Conservation (phyloP, 1,284 basidiomycete genomes). For the Omphalotus olearius region DNA sequence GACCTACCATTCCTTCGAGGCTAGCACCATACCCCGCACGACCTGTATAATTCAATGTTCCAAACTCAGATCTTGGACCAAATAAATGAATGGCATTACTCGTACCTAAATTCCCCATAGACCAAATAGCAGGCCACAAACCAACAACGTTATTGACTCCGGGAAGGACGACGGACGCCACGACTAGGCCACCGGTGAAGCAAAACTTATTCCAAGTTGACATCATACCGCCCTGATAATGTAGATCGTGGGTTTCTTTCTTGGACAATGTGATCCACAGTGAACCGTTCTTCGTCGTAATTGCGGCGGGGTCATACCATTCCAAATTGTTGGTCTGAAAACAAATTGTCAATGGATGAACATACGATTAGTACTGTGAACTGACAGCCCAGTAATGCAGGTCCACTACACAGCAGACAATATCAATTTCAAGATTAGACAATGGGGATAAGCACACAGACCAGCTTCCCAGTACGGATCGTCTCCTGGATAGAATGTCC, state of each 20-base stretch:
- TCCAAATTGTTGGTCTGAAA: conserved; percentile 45
- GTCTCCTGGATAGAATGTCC: conserved; percentile 75
- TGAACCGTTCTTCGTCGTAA: conserved; percentile 76
- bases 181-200: conserved; percentile 83
- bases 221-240: conserved; percentile 59
- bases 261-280: conserved; percentile 76
- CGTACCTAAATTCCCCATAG: conserved; percentile 59
- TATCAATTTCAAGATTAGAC: background rate
- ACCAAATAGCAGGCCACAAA: conserved; percentile 73
- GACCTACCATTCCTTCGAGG: conserved; percentile 42
- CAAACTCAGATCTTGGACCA: background rate
- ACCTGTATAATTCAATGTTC: conserved; percentile 36
- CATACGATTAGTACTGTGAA: background rate
- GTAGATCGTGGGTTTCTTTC: conserved; percentile 48
- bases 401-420: conserved; percentile 29
- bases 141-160: conserved; percentile 59
- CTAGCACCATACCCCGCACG: conserved; percentile 47
- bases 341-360: background rate
- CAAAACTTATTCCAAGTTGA: conserved; percentile 91
- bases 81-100: background rate
- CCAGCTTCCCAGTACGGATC: conserved; percentile 76
- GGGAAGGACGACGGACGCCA: conserved; percentile 76
- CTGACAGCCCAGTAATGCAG: conserved; percentile 49
- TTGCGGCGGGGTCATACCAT: conserved; percentile 73
- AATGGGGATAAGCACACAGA: background rate